Conservation (phyloP, 75 land plant genomes). For the Cunninghamia lanceolata region DNA sequence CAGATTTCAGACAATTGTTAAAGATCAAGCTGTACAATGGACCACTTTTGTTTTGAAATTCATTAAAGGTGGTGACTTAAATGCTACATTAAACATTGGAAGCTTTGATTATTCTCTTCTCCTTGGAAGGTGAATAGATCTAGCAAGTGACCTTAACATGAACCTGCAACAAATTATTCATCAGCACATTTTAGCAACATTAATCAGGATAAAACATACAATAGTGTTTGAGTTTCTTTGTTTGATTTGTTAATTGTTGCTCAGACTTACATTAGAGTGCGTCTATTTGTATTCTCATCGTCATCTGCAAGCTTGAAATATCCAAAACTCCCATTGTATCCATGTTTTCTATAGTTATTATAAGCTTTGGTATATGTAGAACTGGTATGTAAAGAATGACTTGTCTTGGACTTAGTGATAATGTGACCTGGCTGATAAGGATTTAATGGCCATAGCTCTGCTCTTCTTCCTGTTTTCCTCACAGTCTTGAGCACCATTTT, state of each 20-base stretch:
- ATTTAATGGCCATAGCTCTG: slow-evolving; percentile 58
- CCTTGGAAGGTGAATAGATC: not conserved
- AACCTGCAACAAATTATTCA: not conserved
- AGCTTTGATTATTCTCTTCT: not conserved
- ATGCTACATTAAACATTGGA: not conserved
- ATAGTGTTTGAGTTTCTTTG: not conserved
- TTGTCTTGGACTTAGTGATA: slow-evolving; percentile 5
- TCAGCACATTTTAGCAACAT: not conserved
- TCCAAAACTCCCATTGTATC: not conserved
- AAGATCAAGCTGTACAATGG: not conserved
- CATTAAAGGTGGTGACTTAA: not conserved
- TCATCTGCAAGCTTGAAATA: not conserved
- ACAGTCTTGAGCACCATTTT: slow-evolving; percentile 60
- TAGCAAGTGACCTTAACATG: not conserved
- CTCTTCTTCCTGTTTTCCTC: slow-evolving; percentile 55
- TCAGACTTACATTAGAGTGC: not conserved
- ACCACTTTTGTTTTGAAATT: not conserved
- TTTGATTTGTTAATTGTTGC: not conserved
- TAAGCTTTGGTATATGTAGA: slow-evolving; percentile 33
- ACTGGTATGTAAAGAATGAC: slow-evolving; percentile 22
- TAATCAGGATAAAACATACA: not conserved
- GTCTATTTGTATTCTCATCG: not conserved
- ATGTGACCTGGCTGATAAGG: slow-evolving; percentile 11
- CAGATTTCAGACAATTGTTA: not conserved
- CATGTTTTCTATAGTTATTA: not conserved